phyloP scores from a whole-genome alignment of 345 rosid genomes.

The Arabis alpina region DNA sequence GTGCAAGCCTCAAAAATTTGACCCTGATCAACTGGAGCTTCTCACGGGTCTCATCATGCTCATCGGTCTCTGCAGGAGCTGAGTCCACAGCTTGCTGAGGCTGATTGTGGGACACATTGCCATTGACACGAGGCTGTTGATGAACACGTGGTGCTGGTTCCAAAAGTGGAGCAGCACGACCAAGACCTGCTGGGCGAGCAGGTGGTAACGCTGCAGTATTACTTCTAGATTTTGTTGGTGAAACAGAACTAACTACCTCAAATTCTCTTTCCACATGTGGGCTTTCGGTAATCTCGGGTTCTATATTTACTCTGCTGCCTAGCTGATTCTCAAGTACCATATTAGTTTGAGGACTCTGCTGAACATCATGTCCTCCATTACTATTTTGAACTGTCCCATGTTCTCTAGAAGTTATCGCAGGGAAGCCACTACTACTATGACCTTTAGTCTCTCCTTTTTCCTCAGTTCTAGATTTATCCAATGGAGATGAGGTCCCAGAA shows the following conservation, averaged over 20 bases:
- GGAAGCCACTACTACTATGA: constrained; percentile 28
- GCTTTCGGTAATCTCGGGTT: constrained; percentile 39
- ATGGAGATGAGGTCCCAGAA: constrained; percentile 14
- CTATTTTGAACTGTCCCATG: constrained; percentile 3
- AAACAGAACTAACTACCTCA: constrained; percentile 39
- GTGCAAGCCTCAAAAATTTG: constrained; percentile 94
- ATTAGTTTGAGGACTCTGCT: constrained; percentile 22
- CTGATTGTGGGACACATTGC: constrained; percentile 58
- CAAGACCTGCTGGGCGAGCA: constrained; percentile 93
- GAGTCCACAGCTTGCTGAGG: constrained; percentile 80
- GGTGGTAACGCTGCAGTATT: constrained; percentile 43
- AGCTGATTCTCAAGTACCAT: constrained; percentile 34
- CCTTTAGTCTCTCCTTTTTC: constrained; percentile 40
- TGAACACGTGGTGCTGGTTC: constrained; percentile 75
- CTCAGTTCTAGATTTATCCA: constrained; percentile 39
- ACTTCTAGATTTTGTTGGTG: constrained; percentile 51
- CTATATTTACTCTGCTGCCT: constrained; percentile 37
- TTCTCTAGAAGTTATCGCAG: constrained; percentile 26
- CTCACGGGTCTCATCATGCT: constrained; percentile 93
- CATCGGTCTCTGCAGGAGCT: constrained; percentile 70
- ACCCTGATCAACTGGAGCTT: constrained; percentile 98
- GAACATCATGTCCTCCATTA: constrained; percentile 31
- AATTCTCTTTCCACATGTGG: constrained; percentile 41
- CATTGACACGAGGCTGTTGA: constrained; percentile 82
- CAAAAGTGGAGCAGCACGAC: constrained; percentile 79